These are phyloP conservation scores for Nakazawaea wyomingensis DNA, from an alignment of 805 yeast genomes.

Conservation along the genomic window DNA sequence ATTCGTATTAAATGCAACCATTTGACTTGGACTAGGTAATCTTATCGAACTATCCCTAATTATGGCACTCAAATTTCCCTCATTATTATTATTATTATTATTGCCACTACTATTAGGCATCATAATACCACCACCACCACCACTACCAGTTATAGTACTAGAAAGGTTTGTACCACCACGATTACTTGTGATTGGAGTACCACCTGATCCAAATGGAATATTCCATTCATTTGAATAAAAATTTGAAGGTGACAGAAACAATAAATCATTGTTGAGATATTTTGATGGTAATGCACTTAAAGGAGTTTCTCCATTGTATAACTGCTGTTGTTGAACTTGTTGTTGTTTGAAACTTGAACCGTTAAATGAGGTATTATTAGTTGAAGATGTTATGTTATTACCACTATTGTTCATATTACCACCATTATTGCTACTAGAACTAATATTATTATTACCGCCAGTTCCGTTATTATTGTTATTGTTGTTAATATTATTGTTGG, in stretches of 20 bases:
- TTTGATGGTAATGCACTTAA: slow-evolving; percentile 64
- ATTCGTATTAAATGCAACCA: slow-evolving; percentile 20
- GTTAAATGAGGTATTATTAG: slow-evolving; percentile 2
- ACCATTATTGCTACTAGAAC: slow-evolving; percentile 21
- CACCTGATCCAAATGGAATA: slow-evolving; percentile 37
- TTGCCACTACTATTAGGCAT: slow-evolving; percentile 5
- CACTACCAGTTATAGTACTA: slow-evolving; percentile 5
- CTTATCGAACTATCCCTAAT: slow-evolving; percentile 19
- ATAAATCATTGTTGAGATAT: slow-evolving; percentile 50
- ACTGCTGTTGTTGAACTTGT: slow-evolving; percentile 16
- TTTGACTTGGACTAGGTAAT: slow-evolving; percentile 23
- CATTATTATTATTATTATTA: slow-evolving; percentile 20
- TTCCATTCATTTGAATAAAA: slow-evolving; percentile 62
- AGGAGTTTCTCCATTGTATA: slow-evolving; percentile 56
- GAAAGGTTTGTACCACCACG: not conserved
- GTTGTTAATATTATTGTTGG: slow-evolving; percentile 21
- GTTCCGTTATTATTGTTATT: slow-evolving; percentile 19
- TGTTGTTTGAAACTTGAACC: slow-evolving; percentile 9
- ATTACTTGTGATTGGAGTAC: slow-evolving; percentile 25
- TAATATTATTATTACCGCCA: not conserved
- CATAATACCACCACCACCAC: not conserved
- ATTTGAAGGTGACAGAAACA: slow-evolving; percentile 78
- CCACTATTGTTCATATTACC: slow-evolving; percentile 20
- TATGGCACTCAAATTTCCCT: slow-evolving; percentile 7
- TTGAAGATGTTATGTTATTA: slow-evolving; percentile 15